Percentiles rank a stretch among this genome's conserved stretches.
These are phyloP conservation scores for Macaranga tanarius DNA, from an alignment of 441 rosid genomes.

Conservation along the genomic window DNA sequence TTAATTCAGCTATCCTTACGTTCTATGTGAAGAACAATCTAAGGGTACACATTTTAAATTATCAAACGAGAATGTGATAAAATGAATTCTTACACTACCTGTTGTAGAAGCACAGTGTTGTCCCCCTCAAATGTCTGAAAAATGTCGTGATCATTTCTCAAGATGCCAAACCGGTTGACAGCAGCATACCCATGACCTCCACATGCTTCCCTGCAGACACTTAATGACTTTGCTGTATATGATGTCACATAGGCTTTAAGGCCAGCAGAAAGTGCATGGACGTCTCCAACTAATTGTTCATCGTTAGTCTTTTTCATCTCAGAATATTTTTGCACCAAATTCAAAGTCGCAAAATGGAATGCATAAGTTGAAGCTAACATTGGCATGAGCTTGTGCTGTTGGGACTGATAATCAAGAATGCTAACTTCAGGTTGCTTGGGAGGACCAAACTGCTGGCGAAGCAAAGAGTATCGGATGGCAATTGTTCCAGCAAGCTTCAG, in stretches of 20 bases:
- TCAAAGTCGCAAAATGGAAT: constrained; percentile 71
- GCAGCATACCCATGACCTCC: constrained; percentile 99
- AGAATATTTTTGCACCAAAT: constrained; percentile 77
- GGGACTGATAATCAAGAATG: constrained; percentile 98
- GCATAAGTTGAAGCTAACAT: constrained; percentile 97
- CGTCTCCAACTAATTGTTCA: constrained; percentile 80
- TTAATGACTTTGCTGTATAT: constrained; percentile 82
- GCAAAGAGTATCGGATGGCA: constrained; percentile 81
- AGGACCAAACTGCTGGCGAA: constrained; percentile 97
- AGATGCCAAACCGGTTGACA: constrained; percentile 87
- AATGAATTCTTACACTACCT: constrained; percentile 40
- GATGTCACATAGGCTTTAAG: constrained; percentile 93
- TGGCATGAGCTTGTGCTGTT: constrained; percentile 99
- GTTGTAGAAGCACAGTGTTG: constrained; percentile 97
- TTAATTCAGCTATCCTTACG: not conserved
- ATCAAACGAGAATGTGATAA: constrained; percentile 18
- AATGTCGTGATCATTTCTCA: constrained; percentile 98
- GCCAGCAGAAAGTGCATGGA: constrained; percentile 93
- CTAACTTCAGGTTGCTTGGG: constrained; percentile 94
- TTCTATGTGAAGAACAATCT: too few relatives aligned
- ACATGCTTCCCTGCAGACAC: constrained; percentile 92
- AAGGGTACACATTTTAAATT: constrained; percentile 1
- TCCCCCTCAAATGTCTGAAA: constrained; percentile 99
- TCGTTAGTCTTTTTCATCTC: constrained; percentile 89
- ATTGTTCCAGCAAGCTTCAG: constrained; percentile 80